These are phyloP conservation scores for Debaryomyces robertsiae DNA, from an alignment of 1,139 yeast genomes.

Conservation along the genomic window DNA sequence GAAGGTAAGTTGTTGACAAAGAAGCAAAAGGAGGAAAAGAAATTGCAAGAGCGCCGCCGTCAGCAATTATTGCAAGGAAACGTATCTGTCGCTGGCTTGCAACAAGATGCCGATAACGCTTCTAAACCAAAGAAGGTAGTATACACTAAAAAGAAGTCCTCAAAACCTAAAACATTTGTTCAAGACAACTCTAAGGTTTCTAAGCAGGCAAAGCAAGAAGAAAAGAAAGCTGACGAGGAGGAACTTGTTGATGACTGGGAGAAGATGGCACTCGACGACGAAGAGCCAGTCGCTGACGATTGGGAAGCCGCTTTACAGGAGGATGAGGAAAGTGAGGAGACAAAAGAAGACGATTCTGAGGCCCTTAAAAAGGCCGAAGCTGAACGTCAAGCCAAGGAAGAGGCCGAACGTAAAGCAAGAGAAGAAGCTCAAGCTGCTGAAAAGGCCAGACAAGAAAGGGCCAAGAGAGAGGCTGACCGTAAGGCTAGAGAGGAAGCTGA, in stretches of 20 bases:
- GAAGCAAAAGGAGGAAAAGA: slow-evolving; percentile 94
- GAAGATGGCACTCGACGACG: slow-evolving; percentile 59
- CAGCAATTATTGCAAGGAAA: slow-evolving; percentile 79
- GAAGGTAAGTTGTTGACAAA: slow-evolving; percentile 90
- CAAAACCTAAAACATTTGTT: slow-evolving; percentile 40
- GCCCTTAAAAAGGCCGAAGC: slow-evolving; percentile 17
- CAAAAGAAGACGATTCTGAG: slow-evolving; percentile 23
- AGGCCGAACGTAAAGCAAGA: slow-evolving; percentile 26
- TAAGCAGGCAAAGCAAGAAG: slow-evolving; percentile 22
- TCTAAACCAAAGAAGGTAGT: slow-evolving; percentile 71
- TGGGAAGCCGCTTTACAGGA: slow-evolving; percentile 26
- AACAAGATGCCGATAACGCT: slow-evolving; percentile 29
- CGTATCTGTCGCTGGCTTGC: slow-evolving; percentile 75
- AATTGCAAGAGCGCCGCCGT: slow-evolving; percentile 84
- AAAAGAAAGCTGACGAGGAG: slow-evolving; percentile 42
- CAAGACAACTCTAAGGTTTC: slow-evolving; percentile 24
- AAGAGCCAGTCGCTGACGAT: slow-evolving; percentile 30
- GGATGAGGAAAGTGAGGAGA: slow-evolving; percentile 18
- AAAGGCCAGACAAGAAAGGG: slow-evolving; percentile 17
- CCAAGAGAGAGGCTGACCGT: slow-evolving; percentile 18
- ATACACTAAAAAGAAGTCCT: slow-evolving; percentile 71
- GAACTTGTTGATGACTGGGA: slow-evolving; percentile 70
- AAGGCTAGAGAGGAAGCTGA: slow-evolving; percentile 25
- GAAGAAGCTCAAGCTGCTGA: slow-evolving; percentile 20
- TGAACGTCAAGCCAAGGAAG: slow-evolving; percentile 20